Conservation (phyloP, 2,329 filamentous ascomycete genomes). For the Claviceps sp. region DNA sequence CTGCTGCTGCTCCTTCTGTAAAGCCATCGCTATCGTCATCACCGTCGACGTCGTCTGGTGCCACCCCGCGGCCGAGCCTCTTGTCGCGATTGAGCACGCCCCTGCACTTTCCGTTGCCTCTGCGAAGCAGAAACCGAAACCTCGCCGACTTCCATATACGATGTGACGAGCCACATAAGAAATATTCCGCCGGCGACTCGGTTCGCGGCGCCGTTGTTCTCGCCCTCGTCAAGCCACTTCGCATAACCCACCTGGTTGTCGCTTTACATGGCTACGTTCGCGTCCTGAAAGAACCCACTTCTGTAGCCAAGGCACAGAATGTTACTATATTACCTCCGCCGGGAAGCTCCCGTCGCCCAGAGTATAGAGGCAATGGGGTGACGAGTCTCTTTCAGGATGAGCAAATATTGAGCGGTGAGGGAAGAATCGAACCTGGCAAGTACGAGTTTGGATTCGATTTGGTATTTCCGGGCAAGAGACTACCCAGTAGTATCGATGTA, state of each 20-base stretch:
- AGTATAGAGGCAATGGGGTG: slow-evolving; percentile 63
- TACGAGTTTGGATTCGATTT: slow-evolving; percentile 73
- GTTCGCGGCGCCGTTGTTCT: slow-evolving; percentile 62
- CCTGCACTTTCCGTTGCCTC: slow-evolving; percentile 27
- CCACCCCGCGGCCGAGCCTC: slow-evolving; percentile 22
- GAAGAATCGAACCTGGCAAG: slow-evolving; percentile 56
- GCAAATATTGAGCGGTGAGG: slow-evolving; percentile 65
- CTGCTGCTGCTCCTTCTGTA: slow-evolving; percentile 20
- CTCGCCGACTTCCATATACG: slow-evolving; percentile 68
- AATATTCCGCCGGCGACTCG: slow-evolving; percentile 62
- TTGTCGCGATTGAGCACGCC: slow-evolving; percentile 40
- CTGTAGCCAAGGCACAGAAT: slow-evolving; percentile 36
- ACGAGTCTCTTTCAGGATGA: slow-evolving; percentile 77
- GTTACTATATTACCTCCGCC: slow-evolving; percentile 27
- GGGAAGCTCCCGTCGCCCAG: slow-evolving; percentile 26
- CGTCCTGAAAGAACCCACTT: slow-evolving; percentile 58
- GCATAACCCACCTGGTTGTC: slow-evolving; percentile 70
- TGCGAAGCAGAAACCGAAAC: slow-evolving; percentile 45
- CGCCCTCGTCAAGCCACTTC: slow-evolving; percentile 58
- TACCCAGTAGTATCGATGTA: slow-evolving; percentile 94
- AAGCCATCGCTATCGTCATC: slow-evolving; percentile 10
- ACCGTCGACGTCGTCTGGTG: slow-evolving; percentile 10
- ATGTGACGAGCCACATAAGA: slow-evolving; percentile 63
- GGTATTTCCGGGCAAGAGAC: slow-evolving; percentile 51
- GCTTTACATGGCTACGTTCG: slow-evolving; percentile 67